These are phyloP conservation scores for Solanum etuberosum DNA, from an alignment of 257 asterid species.

Conservation along the genomic window DNA sequence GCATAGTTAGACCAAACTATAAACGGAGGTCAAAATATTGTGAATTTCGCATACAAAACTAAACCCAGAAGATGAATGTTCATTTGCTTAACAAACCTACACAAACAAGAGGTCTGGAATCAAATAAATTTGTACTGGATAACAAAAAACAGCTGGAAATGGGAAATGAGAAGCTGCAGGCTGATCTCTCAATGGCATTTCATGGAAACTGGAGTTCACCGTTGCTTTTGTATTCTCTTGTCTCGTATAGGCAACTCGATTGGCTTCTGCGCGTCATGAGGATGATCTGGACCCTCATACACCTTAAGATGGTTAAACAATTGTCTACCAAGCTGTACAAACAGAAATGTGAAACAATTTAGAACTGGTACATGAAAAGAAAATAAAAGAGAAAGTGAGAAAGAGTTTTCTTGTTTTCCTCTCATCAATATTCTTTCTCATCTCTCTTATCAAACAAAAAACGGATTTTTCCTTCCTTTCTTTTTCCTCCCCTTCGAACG, in stretches of 20 bases:
- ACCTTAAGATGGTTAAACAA: neutral
- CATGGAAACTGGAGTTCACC: neutral
- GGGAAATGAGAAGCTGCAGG: neutral
- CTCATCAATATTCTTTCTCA: too few species aligned
- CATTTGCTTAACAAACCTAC: neutral
- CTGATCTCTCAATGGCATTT: neutral
- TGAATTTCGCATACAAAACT: neutral
- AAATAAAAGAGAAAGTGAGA: neutral
- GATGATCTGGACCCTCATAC: neutral
- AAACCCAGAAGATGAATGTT: neutral
- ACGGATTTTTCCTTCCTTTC: neutral
- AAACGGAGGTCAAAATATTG: neutral
- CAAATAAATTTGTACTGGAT: neutral
- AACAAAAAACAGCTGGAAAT: slow-evolving; percentile 1
- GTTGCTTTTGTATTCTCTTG: slow-evolving; percentile 58
- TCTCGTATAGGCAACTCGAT: slow-evolving; percentile 50
- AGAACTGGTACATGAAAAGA: neutral
- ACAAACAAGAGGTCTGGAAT: neutral
- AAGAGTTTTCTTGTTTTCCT: neutral
- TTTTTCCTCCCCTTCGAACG: neutral
- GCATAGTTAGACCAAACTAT: neutral
- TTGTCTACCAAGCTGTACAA: neutral
- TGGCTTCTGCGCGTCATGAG: neutral
- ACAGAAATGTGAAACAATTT: neutral
- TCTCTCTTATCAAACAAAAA: neutral